These are phyloP conservation scores for Aspergillus ustus DNA, from an alignment of 2,329 filamentous ascomycete species.

Conservation along the genomic window DNA sequence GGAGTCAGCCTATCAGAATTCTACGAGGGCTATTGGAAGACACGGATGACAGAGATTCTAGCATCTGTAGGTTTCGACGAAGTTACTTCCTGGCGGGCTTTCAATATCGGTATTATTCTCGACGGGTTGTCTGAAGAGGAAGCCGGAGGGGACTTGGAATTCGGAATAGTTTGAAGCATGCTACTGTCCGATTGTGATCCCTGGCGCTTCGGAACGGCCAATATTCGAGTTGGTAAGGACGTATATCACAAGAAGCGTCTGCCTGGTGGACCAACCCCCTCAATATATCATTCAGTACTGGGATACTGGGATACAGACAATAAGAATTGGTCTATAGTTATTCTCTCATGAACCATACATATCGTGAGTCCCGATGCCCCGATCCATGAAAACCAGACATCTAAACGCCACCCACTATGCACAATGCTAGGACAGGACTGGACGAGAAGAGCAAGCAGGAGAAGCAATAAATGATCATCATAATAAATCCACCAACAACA, in stretches of 20 bases:
- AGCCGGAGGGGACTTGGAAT: not conserved
- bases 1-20: not conserved
- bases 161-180: too few species aligned
- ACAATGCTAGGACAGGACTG: not conserved
- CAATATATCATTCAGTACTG: too few species aligned
- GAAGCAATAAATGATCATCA: not conserved
- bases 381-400: not conserved
- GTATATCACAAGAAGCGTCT: too few species aligned
- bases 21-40: not conserved
- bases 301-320: too few species aligned
- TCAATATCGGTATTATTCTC: not conserved
- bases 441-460: not conserved
- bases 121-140: not conserved
- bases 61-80: not conserved
- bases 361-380: too few species aligned
- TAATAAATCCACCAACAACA: not conserved
- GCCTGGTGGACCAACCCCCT: too few species aligned
- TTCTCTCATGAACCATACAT: too few species aligned
- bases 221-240: too few species aligned
- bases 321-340: too few species aligned
- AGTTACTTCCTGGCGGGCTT: not conserved
- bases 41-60: slow-evolving; percentile 1
- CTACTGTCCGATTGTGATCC: too few species aligned
- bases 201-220: too few species aligned
- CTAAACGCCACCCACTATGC: not conserved